Base-by-base conservation (phyloP, 139 green algal species). In the Chlorella sp. region DNA sequence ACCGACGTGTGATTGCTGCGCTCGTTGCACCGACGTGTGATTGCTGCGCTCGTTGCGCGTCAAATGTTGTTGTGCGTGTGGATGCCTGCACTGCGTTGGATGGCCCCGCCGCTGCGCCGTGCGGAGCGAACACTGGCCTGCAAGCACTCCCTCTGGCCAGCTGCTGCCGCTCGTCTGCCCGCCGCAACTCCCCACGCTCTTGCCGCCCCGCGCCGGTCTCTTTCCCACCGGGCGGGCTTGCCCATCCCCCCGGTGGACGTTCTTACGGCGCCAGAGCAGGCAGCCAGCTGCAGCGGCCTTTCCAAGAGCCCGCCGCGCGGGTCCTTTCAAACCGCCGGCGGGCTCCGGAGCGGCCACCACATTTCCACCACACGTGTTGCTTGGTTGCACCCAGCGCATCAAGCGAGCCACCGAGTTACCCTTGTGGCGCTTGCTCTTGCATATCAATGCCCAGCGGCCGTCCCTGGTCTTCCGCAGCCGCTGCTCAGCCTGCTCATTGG, bases 191-290 rank as follows among this genome's bases (percentile, higher is more conserved):
- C 43, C 51, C 19, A 13, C 60, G 34, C 22, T 68, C 28, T 1
- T 36, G 26, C 32, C 5, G 22, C 30, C 30, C 34, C 32, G 64
- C 64, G 64, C 36, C 64, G 64, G 7, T 70, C 64, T 70, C 64
- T 70, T 70, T 70, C 64, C 64, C 64, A 70, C 64, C 30, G 64
- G 34, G 64, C 64, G 64, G 64, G 64, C 64, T 34, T 20, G 1
- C 64, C 64, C 46, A n/a, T 40, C 64, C 64, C 64, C 64, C 36
- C 64, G 64, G 64, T 70, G 64, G 64, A 70, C 36, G 64, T 70
- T 40, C 46, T 40, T 34, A 40, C 64, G 32, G 64, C 64, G 64
- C 64, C 64, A 70, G 32, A 70, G 64, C 64, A n/a, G 40, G 46
- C 64, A 24, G 64, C 64, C 64, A 70, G 34, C 64, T 54, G 46